These are phyloP conservation scores for Claviceps pazoutovae DNA, from an alignment of 2,329 filamentous ascomycete species.

Conservation along the genomic window DNA sequence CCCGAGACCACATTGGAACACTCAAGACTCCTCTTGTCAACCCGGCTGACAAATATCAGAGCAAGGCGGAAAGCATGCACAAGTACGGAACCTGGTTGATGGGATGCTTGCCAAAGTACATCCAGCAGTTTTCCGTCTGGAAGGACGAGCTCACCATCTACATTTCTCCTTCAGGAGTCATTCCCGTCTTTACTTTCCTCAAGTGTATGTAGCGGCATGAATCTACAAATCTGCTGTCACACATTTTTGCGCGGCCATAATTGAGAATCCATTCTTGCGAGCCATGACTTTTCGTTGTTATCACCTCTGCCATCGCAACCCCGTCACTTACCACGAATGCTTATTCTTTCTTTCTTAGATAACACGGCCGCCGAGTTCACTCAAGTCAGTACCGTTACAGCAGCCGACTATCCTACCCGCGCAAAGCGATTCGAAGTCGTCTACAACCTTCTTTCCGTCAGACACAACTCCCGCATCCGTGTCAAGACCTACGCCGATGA, in stretches of 20 bases:
- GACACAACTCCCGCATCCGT: conserved; percentile 90
- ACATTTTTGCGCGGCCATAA: not conserved
- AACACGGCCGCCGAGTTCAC: conserved; percentile 97
- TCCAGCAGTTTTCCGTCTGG: conserved; percentile 99
- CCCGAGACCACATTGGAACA: conserved; percentile 41
- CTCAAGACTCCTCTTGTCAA: conserved; percentile 74
- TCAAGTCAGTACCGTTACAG: conserved; percentile 81
- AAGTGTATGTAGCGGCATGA: conserved; percentile 43
- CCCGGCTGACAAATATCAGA: conserved; percentile 81
- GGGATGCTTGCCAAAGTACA: conserved; percentile 91
- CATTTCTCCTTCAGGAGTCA: conserved; percentile 73
- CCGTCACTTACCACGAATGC: not conserved
- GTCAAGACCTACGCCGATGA: conserved; percentile 99
- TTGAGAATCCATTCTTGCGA: not conserved
- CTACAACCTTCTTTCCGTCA: conserved; percentile 91
- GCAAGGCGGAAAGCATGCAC: conserved; percentile 78
- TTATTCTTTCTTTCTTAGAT: conserved; percentile 30
- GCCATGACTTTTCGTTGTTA: not conserved
- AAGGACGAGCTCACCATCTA: conserved; percentile 97
- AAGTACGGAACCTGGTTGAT: conserved; percentile 94
- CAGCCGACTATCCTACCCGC: conserved; percentile 88
- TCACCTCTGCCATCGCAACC: not conserved
- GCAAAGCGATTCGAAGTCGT: conserved; percentile 95
- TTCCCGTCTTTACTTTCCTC: conserved; percentile 86
- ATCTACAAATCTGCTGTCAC: not conserved